Percentiles rank a stretch among this genome's conserved stretches.
phyloP scores from a whole-genome alignment of 2,329 filamentous ascomycete genomes.

The Colletotrichum incanum region DNA sequence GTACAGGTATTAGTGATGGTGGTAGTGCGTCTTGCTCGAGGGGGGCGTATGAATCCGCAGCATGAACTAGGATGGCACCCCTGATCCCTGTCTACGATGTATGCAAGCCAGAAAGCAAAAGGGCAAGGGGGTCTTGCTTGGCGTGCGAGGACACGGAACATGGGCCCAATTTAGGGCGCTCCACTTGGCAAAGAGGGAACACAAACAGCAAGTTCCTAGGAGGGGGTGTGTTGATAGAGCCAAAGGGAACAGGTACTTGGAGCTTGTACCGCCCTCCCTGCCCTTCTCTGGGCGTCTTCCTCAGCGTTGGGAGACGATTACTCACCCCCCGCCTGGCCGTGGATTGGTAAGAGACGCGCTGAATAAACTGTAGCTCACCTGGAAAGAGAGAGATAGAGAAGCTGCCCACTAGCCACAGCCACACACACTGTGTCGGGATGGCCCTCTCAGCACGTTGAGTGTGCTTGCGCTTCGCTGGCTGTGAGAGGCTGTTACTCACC shows the following conservation, averaged over 20 bases:
- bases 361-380: background rate
- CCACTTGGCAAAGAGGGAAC: conserved; percentile 4
- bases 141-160: conserved; percentile 7
- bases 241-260: background rate
- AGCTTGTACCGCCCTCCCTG: background rate
- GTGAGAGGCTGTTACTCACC: conserved; percentile 1
- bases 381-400: background rate
- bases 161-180: conserved; percentile 21
- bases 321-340: conserved; percentile 18
- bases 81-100: conserved; percentile 19
- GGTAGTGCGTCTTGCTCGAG: background rate
- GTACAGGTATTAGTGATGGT: too few species aligned
- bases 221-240: background rate
- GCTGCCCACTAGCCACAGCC: background rate
- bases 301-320: conserved; percentile 11
- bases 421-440: conserved; percentile 26
- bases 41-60: background rate
- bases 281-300: too few species aligned
- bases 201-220: conserved; percentile 5
- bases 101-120: background rate
- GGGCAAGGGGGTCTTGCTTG: conserved; percentile 22
- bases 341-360: background rate
- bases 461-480: background rate
- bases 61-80: background rate
- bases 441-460: conserved; percentile 4